Conservation (phyloP, 78 protist genomes). For the Trichosphaerium sp. region DNA sequence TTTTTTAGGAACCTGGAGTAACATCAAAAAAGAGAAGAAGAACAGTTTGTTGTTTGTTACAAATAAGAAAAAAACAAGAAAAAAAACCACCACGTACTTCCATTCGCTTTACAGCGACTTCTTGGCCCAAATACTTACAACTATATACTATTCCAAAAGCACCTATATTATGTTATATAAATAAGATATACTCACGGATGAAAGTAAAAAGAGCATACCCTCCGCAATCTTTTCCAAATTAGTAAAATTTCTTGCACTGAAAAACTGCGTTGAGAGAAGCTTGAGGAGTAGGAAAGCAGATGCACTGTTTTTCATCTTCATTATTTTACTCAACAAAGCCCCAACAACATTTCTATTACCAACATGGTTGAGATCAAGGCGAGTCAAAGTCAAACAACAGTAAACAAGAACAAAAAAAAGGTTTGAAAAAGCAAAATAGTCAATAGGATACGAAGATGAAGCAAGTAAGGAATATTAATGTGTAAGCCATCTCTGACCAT, state of each 20-base stretch:
- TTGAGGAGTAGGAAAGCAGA: constrained; percentile 31
- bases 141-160: constrained; percentile 62
- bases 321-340: constrained; percentile 11
- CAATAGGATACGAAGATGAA: constrained; percentile 16
- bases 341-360: constrained; percentile 28
- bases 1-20: constrained; percentile 27
- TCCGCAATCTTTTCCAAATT: neutral
- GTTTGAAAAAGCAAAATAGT: neutral
- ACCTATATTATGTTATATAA: constrained; percentile 20
- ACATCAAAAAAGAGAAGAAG: neutral
- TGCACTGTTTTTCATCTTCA: constrained; percentile 35
- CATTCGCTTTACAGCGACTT: constrained; percentile 38
- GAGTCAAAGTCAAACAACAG: neutral
- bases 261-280: constrained; percentile 27
- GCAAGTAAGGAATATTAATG: constrained; percentile 45
- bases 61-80: neutral
- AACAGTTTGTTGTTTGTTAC: neutral
- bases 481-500: constrained; percentile 8
- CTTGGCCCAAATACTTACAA: neutral
- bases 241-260: constrained; percentile 4
- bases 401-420: neutral
- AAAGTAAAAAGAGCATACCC: neutral
- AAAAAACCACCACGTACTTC: no score
- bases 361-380: constrained; percentile 39
- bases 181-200: constrained; percentile 19